These are phyloP conservation scores for Cladosporium sp. DNA, from an alignment of 2,329 filamentous ascomycete species.

Conservation along the genomic window DNA sequence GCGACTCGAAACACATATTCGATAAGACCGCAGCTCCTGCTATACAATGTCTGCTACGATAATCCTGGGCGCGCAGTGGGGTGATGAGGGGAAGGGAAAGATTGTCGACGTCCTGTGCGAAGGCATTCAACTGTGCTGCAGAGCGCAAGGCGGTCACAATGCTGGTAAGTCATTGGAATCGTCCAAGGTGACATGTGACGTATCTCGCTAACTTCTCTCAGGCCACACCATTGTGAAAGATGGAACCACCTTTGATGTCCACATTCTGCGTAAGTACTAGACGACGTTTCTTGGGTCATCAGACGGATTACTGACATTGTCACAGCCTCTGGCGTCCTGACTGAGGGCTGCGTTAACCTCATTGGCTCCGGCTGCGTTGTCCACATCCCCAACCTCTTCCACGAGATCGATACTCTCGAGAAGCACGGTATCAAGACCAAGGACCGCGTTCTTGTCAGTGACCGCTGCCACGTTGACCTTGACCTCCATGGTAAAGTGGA, in stretches of 20 bases:
- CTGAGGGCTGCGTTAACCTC: slow-evolving; percentile 66
- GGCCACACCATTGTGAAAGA: slow-evolving; percentile 45
- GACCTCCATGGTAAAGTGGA: slow-evolving; percentile 65
- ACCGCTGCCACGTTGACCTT: slow-evolving; percentile 61
- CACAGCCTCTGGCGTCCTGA: slow-evolving; percentile 65
- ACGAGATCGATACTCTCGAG: slow-evolving; percentile 58
- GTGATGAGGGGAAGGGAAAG: slow-evolving; percentile 55
- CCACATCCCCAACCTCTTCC: slow-evolving; percentile 64
- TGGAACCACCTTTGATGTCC: slow-evolving; percentile 50
- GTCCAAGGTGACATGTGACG: background rate
- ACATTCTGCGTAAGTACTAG: slow-evolving; percentile 49
- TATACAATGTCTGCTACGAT: slow-evolving; percentile 44
- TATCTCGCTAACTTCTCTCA: background rate
- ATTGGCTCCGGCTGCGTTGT: slow-evolving; percentile 65
- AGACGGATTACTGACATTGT: background rate
- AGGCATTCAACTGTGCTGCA: slow-evolving; percentile 53
- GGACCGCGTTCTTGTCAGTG: slow-evolving; percentile 60
- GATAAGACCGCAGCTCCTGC: background rate
- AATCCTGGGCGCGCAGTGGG: slow-evolving; percentile 59
- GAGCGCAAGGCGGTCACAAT: slow-evolving; percentile 58
- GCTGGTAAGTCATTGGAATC: background rate
- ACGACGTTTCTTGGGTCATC: too few species aligned
- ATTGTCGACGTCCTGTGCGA: slow-evolving; percentile 48
- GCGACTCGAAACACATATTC: background rate
- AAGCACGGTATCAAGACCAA: slow-evolving; percentile 57